Evolutionary conservation across 768 basidiomycete species (phyloP).

Genomic region (Termitomyces heimii): DNA sequence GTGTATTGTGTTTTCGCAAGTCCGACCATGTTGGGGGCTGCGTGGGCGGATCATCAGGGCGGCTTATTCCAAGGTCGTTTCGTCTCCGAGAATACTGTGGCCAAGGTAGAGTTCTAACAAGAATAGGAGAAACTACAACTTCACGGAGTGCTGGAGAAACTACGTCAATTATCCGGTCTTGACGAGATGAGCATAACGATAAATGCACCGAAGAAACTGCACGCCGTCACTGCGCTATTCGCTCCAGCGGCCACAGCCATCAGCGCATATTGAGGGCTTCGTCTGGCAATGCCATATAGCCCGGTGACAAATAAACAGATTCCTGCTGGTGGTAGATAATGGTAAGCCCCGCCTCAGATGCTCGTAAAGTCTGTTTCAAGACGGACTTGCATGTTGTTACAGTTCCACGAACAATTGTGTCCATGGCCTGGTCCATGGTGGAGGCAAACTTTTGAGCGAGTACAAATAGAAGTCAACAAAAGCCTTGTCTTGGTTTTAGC

Average conservation of each 20-base stretch:
- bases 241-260: conserved; percentile 57
- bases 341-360: conserved; percentile 21
- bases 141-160: conserved; percentile 59
- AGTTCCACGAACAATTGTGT: conserved; percentile 52
- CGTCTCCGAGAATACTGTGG: conserved; percentile 42
- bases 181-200: neutral
- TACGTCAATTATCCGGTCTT: neutral
- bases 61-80: conserved; percentile 19
- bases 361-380: conserved; percentile 20
- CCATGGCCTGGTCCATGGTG: conserved; percentile 24
- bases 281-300: conserved; percentile 36
- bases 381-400: conserved; percentile 79
- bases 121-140: conserved; percentile 61
- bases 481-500: neutral
- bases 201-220: conserved; percentile 73
- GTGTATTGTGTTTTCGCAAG: conserved; percentile 50
- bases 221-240: conserved; percentile 67
- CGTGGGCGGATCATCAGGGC: conserved; percentile 2
- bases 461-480: conserved; percentile 9
- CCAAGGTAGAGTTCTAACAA: conserved; percentile 40
- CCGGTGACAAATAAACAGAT: conserved; percentile 47
- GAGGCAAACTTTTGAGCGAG: conserved; percentile 1
- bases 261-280: conserved; percentile 39
- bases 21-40: conserved; percentile 38
- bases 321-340: conserved; percentile 36